Evolutionary conservation across 768 basidiomycete genomes (phyloP), one percentile per base, ranked within the genome.

Genomic region (Amylocystis lapponica): DNA sequence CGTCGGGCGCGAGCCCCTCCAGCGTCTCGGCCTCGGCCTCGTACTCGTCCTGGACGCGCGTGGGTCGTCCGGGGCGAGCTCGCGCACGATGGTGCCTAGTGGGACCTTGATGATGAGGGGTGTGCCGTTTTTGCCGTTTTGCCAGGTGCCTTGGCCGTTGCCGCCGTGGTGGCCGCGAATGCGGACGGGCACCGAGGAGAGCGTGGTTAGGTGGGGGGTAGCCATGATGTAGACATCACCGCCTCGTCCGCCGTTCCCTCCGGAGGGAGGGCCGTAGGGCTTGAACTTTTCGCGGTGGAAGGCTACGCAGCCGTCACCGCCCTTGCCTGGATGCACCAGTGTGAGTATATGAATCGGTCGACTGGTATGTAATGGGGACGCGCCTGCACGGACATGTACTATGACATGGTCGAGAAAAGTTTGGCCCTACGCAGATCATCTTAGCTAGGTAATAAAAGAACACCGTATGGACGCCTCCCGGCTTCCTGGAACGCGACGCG

Each of bases 271-370:
- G 0, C 91, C 90, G 48, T 79, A 76, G 1, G 84, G 78, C 44
- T 78, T 79, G 63, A 76, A 91, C 58, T 90, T 89, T 66, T 95
- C 91, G 45, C 90, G 81, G 56, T 93, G 86, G 55, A 97, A 96
- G 5, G 95, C 93, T 19, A 86, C 89, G 49, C 92, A 89, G 19
- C 95, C 95, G 44, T 90, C 71, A 0, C 95, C 95, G 16, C 94
- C 94, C 55, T 75, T 80, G 13, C 92, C 93, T 87, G 53, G 13
- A 17, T 20, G 13, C 2, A n/a, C 13, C 8, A 34, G 39, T 34
- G 40, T 27, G n/a, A 27, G 20, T 5, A 38, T 19, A 46, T 27
- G 19, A 8, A 20, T 22, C 8, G n/a, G 11, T 22, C 19, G 27
- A 36, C 21, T n/a, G 19, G 17, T 19, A 35, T 2, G 14, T 20